A percentile compares a stretch with the other conserved stretches of the same genome.
These are phyloP conservation scores for Colletotrichum coccodes DNA, from an alignment of 2,329 filamentous ascomycete species.

Conservation along the genomic window DNA sequence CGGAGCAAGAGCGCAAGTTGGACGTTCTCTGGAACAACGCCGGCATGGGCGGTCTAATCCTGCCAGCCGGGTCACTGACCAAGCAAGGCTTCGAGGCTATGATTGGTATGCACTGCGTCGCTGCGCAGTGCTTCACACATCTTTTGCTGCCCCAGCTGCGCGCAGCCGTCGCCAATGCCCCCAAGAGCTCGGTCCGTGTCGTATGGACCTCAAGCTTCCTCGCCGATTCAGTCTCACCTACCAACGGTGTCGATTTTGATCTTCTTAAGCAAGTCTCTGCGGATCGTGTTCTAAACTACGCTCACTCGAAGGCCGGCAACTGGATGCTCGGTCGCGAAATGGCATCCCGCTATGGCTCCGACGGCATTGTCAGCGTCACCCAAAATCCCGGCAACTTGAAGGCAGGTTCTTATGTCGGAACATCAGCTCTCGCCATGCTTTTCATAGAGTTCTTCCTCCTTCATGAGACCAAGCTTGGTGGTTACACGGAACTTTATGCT, in stretches of 20 bases:
- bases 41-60: slow-evolving; percentile 36
- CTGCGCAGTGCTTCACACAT: slow-evolving; percentile 45
- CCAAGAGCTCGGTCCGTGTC: slow-evolving; percentile 39
- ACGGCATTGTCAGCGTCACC: slow-evolving; percentile 42
- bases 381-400: slow-evolving; percentile 48
- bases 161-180: slow-evolving; percentile 35
- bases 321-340: slow-evolving; percentile 45
- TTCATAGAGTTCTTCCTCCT: slow-evolving; percentile 38
- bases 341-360: slow-evolving; percentile 37
- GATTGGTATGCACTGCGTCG: slow-evolving; percentile 47
- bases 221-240: slow-evolving; percentile 38
- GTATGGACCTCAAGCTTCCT: slow-evolving; percentile 44
- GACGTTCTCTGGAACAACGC: slow-evolving; percentile 57
- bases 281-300: slow-evolving; percentile 41
- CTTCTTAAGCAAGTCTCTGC: slow-evolving; percentile 35
- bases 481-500: slow-evolving; percentile 53
- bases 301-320: slow-evolving; percentile 47
- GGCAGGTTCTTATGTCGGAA: slow-evolving; percentile 37
- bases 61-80: slow-evolving; percentile 36
- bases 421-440: slow-evolving; percentile 8
- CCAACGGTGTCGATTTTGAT: slow-evolving; percentile 42
- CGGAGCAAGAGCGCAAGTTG: slow-evolving; percentile 47
- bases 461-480: slow-evolving; percentile 45
- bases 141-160: slow-evolving; percentile 46
- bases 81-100: slow-evolving; percentile 46